Evolutionary conservation across 2,329 filamentous ascomycete genomes (phyloP), one percentile per base, ranked within the genome.

Genomic region (Camillea tinctor): DNA sequence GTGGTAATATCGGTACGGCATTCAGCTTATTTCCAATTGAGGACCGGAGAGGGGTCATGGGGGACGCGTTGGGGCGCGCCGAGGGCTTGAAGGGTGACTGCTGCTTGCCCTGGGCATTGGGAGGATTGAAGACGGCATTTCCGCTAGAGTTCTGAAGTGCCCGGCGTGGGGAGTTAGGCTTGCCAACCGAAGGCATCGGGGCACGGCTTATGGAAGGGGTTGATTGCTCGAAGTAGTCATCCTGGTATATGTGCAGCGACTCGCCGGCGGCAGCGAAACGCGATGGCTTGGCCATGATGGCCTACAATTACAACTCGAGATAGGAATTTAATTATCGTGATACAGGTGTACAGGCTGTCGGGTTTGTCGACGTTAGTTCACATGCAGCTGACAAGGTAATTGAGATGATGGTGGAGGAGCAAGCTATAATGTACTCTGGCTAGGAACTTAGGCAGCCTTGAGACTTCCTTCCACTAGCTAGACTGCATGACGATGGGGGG

Each of bases 41-140:
- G 68, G 80, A 82, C 67, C 76, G 75, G n/a, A 88, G 83, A 64
- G 83, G 85, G 68, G 82, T 83, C 64, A 81, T 81, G 48, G 82
- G 88, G 52, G 88, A 87, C 63, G 84, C 83, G 59, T 81, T 83
- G 50, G 77, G 77, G 67, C 79, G 79, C 66, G 80, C 79, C 58
- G 76, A 75, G 36, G 82, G 76, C 77, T 95, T 96, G 69, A 83
- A 84, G 11, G 91, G 92, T 57, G 91, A 96, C 60, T 82, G 82
- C 70, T 80, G 82, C 70, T 82, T 77, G 68, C 79, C 73, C 61
- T 80, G 75, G 61, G 81, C 73, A 66, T 80, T 74, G 64, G 84
- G 81, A 22, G 90, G 88, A 67, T 89, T 87, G 68, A 94, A 82
- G 58, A 88, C 77, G 68, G 88, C 82, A 75, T 90, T 90, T 63